Evolutionary conservation across 2,329 filamentous ascomycete species (phyloP).

Genomic region (Ceratocystis diversiconidia): DNA sequence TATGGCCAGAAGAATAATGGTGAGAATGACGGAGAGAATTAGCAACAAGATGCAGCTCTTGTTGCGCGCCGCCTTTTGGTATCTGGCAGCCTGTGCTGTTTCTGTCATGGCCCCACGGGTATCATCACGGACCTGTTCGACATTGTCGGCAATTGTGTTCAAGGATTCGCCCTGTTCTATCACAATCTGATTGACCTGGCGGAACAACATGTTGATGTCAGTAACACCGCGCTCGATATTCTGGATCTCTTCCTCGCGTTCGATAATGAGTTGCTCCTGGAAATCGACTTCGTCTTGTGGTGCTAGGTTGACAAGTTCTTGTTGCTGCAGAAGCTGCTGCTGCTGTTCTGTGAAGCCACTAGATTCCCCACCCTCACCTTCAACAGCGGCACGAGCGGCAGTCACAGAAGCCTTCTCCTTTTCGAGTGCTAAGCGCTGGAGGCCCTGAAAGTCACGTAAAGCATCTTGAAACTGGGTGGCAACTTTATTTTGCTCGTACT

Average conservation of each 20-base stretch:
- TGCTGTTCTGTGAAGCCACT: conserved; percentile 15
- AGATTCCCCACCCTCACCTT: conserved; percentile 35
- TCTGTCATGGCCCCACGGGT: conserved; percentile 77
- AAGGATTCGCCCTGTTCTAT: conserved; percentile 82
- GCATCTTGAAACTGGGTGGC: conserved; percentile 84
- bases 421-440: conserved; percentile 83
- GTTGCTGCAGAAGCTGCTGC: conserved; percentile 45
- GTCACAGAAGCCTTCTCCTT: conserved; percentile 79
- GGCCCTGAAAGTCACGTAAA: conserved; percentile 76
- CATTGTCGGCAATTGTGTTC: conserved; percentile 76
- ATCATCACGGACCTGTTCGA: conserved; percentile 67
- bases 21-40: conserved; percentile 75
- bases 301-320: conserved; percentile 68
- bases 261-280: conserved; percentile 86
- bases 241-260: conserved; percentile 91
- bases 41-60: conserved; percentile 87
- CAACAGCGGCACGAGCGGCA: conserved; percentile 67
- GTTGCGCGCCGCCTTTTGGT: conserved; percentile 89
- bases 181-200: conserved; percentile 96
- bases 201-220: conserved; percentile 90
- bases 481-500: conserved; percentile 90
- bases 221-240: conserved; percentile 95
- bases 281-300: conserved; percentile 94
- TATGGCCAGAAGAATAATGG: conserved; percentile 78
- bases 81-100: conserved; percentile 68